Evolutionary conservation across 2,329 filamentous ascomycete species (phyloP).

Genomic region (Colletotrichum endophyticum): DNA sequence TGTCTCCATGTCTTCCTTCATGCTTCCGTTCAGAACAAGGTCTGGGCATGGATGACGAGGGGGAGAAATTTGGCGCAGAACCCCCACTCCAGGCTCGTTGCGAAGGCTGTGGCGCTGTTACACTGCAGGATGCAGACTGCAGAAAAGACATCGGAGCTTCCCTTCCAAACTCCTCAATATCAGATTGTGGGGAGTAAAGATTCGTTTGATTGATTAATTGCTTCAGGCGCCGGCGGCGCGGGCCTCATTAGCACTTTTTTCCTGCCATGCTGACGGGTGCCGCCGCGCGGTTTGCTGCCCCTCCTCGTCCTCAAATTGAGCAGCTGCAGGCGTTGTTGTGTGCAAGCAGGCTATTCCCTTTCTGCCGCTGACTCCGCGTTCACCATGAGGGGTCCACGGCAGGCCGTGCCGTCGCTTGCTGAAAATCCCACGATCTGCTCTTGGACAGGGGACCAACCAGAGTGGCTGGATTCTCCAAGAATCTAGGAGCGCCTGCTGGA

Average conservation of each 20-base stretch:
- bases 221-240: constrained; percentile 18
- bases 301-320: not conserved
- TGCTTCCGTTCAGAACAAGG: not conserved
- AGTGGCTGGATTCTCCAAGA: not conserved
- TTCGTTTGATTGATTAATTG: not conserved
- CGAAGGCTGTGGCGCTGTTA: not conserved
- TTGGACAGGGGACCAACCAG: not conserved
- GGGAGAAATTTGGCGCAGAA: not conserved
- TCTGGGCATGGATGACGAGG: constrained; percentile 5
- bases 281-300: not conserved
- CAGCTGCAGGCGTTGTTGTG: not conserved
- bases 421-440: not conserved
- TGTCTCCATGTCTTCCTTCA: not conserved
- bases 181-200: not conserved
- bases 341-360: not conserved
- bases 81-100: not conserved
- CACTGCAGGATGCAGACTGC: constrained; percentile 9
- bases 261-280: not conserved
- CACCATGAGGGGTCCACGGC: constrained; percentile 1
- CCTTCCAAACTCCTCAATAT: not conserved
- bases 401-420: constrained; percentile 7
- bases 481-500: not conserved
- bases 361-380: not conserved
- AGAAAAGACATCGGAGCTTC: constrained; percentile 7
- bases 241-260: not conserved